phyloP scores from a whole-genome alignment of 1,284 basidiomycete genomes.

The Leccinum colubrinum region DNA sequence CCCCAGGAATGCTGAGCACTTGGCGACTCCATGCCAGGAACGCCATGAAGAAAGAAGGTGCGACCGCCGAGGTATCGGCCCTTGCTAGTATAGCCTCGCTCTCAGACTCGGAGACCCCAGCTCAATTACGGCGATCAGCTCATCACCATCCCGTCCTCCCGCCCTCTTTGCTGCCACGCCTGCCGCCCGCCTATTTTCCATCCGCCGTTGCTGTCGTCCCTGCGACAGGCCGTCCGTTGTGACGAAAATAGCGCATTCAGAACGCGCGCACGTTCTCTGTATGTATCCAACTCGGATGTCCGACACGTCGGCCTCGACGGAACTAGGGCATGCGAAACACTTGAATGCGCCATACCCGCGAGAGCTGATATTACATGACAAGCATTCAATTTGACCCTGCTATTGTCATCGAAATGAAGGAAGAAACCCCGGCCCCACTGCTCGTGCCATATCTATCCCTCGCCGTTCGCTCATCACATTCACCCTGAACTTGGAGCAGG shows the following conservation, averaged over 20 bases:
- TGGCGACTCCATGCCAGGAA: conserved; percentile 4
- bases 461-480: conserved; percentile 17
- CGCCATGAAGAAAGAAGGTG: conserved; percentile 11
- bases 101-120: conserved; percentile 2
- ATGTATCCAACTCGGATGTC: not conserved
- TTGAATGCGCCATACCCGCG: conserved; percentile 1
- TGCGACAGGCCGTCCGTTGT: not conserved
- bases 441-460: conserved; percentile 10
- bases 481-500: conserved; percentile 20
- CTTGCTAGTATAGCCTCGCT: conserved; percentile 9
- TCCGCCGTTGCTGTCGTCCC: not conserved
- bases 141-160: conserved; percentile 1
- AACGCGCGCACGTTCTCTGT: not conserved
- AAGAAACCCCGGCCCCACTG: conserved; percentile 16
- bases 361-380: conserved; percentile 5
- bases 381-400: conserved; percentile 3
- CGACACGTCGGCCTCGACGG: not conserved
- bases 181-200: not conserved
- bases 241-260: conserved; percentile 1
- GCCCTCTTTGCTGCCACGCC: conserved; percentile 4
- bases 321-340: not conserved
- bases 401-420: conserved; percentile 12
- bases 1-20: conserved; percentile 14
- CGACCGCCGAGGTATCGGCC: conserved; percentile 16
- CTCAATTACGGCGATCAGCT: conserved; percentile 14